Percentiles rank a stretch among this genome's conserved stretches.
Conservation (phyloP, 2,329 filamentous ascomycete species). For the Zymoseptoria tritici region DNA sequence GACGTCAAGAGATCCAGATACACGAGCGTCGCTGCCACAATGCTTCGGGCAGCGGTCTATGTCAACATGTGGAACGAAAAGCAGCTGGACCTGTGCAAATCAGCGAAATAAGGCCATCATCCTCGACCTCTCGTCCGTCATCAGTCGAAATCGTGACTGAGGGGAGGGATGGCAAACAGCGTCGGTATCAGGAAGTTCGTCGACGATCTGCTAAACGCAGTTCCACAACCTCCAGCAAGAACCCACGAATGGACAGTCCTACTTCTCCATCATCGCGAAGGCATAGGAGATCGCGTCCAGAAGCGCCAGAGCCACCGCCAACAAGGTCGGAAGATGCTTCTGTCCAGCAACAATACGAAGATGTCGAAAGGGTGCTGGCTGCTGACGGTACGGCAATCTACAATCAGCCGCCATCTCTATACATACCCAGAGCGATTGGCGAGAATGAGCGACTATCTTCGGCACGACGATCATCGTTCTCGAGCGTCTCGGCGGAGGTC, state of each 20-base stretch:
- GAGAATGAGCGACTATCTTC: constrained; percentile 13
- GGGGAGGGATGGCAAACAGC: constrained; percentile 17
- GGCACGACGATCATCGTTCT: constrained; percentile 9
- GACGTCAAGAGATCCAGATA: constrained; percentile 15
- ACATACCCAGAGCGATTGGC: constrained; percentile 12
- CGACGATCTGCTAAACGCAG: constrained; percentile 15
- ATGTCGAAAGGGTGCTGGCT: constrained; percentile 5
- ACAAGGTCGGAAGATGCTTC: not conserved
- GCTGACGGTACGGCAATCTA: constrained; percentile 24
- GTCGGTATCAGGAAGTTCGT: constrained; percentile 18
- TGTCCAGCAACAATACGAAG: not conserved
- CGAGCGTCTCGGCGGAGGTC: constrained; percentile 11
- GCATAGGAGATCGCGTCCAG: constrained; percentile 11
- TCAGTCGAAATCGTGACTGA: constrained; percentile 16
- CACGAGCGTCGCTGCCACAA: constrained; percentile 17
- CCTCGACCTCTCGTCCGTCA: constrained; percentile 3
- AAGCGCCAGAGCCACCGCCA: constrained; percentile 16
- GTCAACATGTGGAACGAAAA: constrained; percentile 14
- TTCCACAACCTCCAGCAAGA: constrained; percentile 8
- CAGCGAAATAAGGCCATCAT: constrained; percentile 16
- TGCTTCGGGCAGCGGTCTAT: constrained; percentile 15
- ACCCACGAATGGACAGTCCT: constrained; percentile 14
- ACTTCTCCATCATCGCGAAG: constrained; percentile 13
- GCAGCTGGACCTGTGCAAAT: constrained; percentile 11
- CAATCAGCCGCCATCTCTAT: constrained; percentile 13